phyloP scores from a whole-genome alignment of 2,329 filamentous ascomycete genomes.

The Ceratocystis destructans region DNA sequence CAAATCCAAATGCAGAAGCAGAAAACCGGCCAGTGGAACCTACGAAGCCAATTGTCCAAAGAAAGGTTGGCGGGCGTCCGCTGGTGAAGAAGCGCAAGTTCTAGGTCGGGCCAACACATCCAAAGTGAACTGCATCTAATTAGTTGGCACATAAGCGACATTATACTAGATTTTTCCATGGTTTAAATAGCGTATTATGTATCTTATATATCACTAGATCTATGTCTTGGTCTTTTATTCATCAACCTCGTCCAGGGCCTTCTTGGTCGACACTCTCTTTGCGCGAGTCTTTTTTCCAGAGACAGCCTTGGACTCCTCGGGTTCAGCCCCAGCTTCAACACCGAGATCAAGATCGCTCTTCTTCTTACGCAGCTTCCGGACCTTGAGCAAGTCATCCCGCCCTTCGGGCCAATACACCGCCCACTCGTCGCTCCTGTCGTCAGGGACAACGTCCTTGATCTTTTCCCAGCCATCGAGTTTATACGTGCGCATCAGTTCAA shows the following conservation, averaged over 20 bases:
- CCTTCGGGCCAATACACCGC: conserved; percentile 55
- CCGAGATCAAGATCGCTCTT: conserved; percentile 24
- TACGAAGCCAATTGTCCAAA: neutral
- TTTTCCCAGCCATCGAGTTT: conserved; percentile 66
- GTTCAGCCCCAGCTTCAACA: neutral
- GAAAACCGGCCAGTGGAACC: neutral
- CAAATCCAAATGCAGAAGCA: neutral
- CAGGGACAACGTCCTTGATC: conserved; percentile 64
- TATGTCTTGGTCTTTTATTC: neutral
- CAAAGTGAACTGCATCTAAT: neutral
- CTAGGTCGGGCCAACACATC: neutral
- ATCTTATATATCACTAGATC: neutral
- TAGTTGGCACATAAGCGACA: neutral
- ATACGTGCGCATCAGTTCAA: conserved; percentile 82
- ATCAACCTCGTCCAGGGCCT: neutral
- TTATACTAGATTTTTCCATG: neutral
- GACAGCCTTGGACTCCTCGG: neutral
- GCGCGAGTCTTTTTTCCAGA: neutral
- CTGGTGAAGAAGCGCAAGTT: conserved; percentile 18
- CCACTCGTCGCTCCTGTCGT: conserved; percentile 26
- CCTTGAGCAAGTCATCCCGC: conserved; percentile 80
- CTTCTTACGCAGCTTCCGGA: conserved; percentile 55
- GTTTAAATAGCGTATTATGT: neutral
- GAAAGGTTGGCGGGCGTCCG: conserved; percentile 13
- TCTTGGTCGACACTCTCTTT: neutral